Conservation (phyloP, 140 eudicot species). For the Ambrosia hybrid region DNA sequence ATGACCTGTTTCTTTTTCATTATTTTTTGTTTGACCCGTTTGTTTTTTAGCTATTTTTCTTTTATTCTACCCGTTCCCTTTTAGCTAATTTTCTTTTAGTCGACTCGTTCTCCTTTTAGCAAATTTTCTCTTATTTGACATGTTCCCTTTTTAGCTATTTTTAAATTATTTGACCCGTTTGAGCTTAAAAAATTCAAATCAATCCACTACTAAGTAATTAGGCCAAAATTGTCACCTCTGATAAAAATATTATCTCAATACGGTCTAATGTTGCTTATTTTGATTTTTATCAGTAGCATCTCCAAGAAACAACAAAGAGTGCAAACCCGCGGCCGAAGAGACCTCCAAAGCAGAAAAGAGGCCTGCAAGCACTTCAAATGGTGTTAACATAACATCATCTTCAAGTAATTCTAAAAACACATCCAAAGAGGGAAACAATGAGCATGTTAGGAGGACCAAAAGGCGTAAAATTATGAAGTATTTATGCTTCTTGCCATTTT, state of each 20-base stretch:
- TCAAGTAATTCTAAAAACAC: constrained; percentile 6
- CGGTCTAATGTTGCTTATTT: neutral
- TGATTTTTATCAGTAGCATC: constrained; percentile 26
- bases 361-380: neutral
- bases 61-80: neutral
- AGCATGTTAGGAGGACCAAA: constrained; percentile 31
- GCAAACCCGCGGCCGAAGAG: constrained; percentile 25
- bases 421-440: constrained; percentile 24
- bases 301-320: constrained; percentile 15
- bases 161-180: neutral
- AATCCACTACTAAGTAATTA: neutral
- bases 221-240: neutral
- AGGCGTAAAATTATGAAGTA: constrained; percentile 42
- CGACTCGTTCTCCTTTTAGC: neutral
- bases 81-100: neutral
- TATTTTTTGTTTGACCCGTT: neutral
- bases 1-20: neutral
- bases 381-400: constrained; percentile 2
- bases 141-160: neutral
- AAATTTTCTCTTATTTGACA: neutral
- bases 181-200: neutral
- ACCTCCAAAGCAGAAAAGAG: neutral
- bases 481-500: constrained; percentile 47
- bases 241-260: neutral
- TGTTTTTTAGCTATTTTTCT: neutral